These are phyloP conservation scores for Sechiopsis laciniata DNA, from an alignment of 306 rosid genomes.

Conservation along the genomic window DNA sequence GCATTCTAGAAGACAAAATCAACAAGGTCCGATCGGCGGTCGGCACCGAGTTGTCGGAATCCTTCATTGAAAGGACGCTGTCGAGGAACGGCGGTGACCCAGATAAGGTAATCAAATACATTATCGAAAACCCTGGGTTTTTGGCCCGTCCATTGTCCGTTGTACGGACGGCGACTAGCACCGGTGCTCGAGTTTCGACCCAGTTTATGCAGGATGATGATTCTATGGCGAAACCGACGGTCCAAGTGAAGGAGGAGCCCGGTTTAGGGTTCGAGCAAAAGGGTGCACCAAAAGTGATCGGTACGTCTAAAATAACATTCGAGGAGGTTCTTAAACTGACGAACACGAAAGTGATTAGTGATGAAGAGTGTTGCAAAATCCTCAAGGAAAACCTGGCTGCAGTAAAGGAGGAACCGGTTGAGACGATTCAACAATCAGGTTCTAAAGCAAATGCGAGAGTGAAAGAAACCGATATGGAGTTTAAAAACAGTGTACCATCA, in stretches of 20 bases:
- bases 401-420: not conserved
- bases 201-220: slow-evolving; percentile 8
- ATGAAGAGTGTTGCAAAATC: slow-evolving; percentile 27
- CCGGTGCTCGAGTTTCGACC: slow-evolving; percentile 45
- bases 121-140: slow-evolving; percentile 6
- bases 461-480: slow-evolving; percentile 20
- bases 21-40: slow-evolving; percentile 20
- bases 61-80: slow-evolving; percentile 9
- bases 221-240: not conserved
- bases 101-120: slow-evolving; percentile 20
- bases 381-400: slow-evolving; percentile 13
- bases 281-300: slow-evolving; percentile 20
- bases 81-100: slow-evolving; percentile 3
- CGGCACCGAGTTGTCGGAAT: slow-evolving; percentile 22
- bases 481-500: slow-evolving; percentile 9
- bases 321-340: slow-evolving; percentile 33
- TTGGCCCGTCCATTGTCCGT: slow-evolving; percentile 28
- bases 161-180: slow-evolving; percentile 39
- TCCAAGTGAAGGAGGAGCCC: slow-evolving; percentile 19
- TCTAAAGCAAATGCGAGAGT: not conserved
- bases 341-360: slow-evolving; percentile 25
- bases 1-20: slow-evolving; percentile 13
- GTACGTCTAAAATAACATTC: slow-evolving; percentile 15
- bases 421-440: not conserved
- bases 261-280: slow-evolving; percentile 11